Evolutionary conservation across 2,329 filamentous ascomycete species (phyloP).

Genomic region (Polychaeton citri): DNA sequence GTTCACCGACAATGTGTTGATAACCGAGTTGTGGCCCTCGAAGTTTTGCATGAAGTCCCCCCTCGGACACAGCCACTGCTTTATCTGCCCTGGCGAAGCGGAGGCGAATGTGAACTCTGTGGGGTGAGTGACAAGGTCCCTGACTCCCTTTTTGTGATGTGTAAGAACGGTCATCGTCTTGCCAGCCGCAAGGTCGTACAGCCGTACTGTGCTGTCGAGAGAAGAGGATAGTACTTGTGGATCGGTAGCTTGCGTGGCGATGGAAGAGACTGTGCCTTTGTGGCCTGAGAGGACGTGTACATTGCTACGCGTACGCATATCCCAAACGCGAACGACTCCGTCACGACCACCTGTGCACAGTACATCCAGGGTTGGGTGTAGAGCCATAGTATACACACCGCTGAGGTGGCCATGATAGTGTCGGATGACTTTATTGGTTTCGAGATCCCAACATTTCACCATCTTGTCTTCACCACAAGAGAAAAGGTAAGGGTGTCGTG

Average conservation of each 20-base stretch:
- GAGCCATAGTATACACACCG: constrained; percentile 80
- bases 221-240: constrained; percentile 92
- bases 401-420: constrained; percentile 97
- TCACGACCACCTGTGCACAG: constrained; percentile 90
- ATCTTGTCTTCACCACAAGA: constrained; percentile 98
- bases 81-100: constrained; percentile 84
- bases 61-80: constrained; percentile 98
- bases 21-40: constrained; percentile 88
- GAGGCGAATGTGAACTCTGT: constrained; percentile 93
- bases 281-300: constrained; percentile 88
- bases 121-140: constrained; percentile 71
- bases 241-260: constrained; percentile 90
- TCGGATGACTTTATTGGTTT: constrained; percentile 98
- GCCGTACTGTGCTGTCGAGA: constrained; percentile 75
- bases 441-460: constrained; percentile 99
- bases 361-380: constrained; percentile 93
- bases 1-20: constrained; percentile 88
- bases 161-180: constrained; percentile 94
- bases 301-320: constrained; percentile 93
- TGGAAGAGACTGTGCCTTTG: constrained; percentile 75
- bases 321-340: constrained; percentile 91
- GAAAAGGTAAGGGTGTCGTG: constrained; percentile 90
- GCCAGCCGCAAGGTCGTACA: constrained; percentile 93
- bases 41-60: constrained; percentile 99
- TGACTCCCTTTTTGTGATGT: constrained; percentile 96